Percentiles rank a stretch among this genome's conserved stretches.
These are phyloP conservation scores for Moelleriella libera DNA, from an alignment of 2,329 filamentous ascomycete genomes.

Conservation along the genomic window DNA sequence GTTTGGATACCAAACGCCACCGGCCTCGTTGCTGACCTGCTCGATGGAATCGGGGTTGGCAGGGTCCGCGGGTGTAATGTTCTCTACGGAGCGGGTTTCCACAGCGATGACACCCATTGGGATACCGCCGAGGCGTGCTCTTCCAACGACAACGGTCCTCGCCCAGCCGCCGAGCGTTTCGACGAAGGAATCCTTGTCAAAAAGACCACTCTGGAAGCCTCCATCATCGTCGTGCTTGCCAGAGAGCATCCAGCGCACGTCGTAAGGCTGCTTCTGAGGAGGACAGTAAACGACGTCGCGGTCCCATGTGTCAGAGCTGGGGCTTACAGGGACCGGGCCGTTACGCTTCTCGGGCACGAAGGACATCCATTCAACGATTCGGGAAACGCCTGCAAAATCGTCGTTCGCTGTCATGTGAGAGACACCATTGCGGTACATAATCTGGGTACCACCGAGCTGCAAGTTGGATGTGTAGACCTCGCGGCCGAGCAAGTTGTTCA, in stretches of 20 bases:
- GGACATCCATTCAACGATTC: slow-evolving; percentile 97
- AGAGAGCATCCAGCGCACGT: slow-evolving; percentile 85
- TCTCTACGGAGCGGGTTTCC: slow-evolving; percentile 91
- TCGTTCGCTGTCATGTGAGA: slow-evolving; percentile 97
- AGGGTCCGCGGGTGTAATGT: slow-evolving; percentile 88
- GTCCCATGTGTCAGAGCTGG: slow-evolving; percentile 78
- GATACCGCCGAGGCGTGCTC: slow-evolving; percentile 90
- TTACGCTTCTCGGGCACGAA: slow-evolving; percentile 94
- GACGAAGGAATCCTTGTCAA: slow-evolving; percentile 93
- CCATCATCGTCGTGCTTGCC: slow-evolving; percentile 65
- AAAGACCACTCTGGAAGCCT: slow-evolving; percentile 72
- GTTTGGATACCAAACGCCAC: slow-evolving; percentile 99
- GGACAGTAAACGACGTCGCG: slow-evolving; percentile 79
- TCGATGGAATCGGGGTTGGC: slow-evolving; percentile 98
- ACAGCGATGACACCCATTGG: slow-evolving; percentile 97
- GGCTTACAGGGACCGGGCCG: slow-evolving; percentile 82
- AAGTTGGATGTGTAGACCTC: slow-evolving; percentile 99
- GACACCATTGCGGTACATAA: slow-evolving; percentile 99
- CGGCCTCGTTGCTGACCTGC: slow-evolving; percentile 85
- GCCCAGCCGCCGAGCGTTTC: slow-evolving; percentile 96
- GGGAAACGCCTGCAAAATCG: slow-evolving; percentile 93
- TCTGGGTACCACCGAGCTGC: slow-evolving; percentile 98
- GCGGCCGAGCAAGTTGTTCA: slow-evolving; percentile 95
- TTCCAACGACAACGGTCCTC: slow-evolving; percentile 88
- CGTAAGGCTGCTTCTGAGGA: slow-evolving; percentile 71